Percentiles rank a stretch among this genome's conserved stretches.
These are phyloP conservation scores for Secale cereale DNA, from an alignment of 176 grass and related monocot species.

Conservation along the genomic window DNA sequence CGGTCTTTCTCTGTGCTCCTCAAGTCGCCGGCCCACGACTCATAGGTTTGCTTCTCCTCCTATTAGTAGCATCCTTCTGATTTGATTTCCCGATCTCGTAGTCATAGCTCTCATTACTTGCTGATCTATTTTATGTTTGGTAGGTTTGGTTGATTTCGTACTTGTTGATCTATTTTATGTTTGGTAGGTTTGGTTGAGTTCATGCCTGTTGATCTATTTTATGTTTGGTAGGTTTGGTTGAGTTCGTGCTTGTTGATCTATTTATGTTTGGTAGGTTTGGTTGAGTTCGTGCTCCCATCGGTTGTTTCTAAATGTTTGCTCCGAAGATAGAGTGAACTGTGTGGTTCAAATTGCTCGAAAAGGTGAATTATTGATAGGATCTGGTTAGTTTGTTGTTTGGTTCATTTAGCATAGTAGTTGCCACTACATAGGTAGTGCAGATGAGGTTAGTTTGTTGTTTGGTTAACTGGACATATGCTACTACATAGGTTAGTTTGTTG, in stretches of 20 bases:
- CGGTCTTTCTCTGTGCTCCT: slow-evolving; percentile 77
- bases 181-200: not conserved
- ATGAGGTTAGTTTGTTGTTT: no score
- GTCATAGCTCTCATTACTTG: not conserved
- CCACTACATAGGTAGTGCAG: not conserved
- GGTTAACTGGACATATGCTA: no score
- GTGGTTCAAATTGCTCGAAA: not conserved
- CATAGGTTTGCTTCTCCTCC: slow-evolving; percentile 32
- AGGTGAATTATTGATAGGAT: slow-evolving; percentile 12
- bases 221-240: no score
- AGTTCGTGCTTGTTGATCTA: slow-evolving; percentile 8
- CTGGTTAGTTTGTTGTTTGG: not conserved
- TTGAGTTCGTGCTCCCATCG: not conserved
- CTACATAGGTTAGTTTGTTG: no score
- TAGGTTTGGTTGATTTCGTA: not conserved
- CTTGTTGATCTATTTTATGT: no score
- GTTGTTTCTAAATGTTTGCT: not conserved
- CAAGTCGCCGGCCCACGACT: slow-evolving; percentile 69
- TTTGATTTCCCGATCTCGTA: not conserved
- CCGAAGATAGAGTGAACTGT: not conserved
- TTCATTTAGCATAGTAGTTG: not conserved
- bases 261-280: not conserved
- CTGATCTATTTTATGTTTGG: not conserved
- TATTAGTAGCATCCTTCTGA: not conserved
- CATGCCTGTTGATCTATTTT: not conserved